A percentile compares a stretch with the other conserved stretches of the same genome.
Conservation (phyloP, 768 basidiomycete genomes). For the Chiua virens region DNA sequence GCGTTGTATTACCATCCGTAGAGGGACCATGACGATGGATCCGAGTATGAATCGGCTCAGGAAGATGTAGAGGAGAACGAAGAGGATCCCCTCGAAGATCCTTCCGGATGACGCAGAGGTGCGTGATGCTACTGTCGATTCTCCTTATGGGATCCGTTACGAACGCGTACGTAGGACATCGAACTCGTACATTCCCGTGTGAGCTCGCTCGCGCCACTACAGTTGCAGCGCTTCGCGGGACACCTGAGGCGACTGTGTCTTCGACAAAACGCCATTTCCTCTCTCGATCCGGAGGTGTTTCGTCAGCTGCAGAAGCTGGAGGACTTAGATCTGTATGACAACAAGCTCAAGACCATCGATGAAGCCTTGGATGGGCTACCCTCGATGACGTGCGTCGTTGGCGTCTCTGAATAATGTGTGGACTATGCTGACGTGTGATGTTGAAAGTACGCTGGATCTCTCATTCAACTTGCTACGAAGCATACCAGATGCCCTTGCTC, state of each 20-base stretch:
- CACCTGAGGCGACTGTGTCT: slow-evolving; percentile 77
- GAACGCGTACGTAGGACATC: slow-evolving; percentile 58
- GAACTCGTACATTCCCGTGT: slow-evolving; percentile 83
- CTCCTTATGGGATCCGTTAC: background rate
- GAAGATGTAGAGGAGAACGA: slow-evolving; percentile 49
- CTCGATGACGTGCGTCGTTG: slow-evolving; percentile 52
- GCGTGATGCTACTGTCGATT: slow-evolving; percentile 22
- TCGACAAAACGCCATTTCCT: slow-evolving; percentile 79
- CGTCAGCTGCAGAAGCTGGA: slow-evolving; percentile 64
- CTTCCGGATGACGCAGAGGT: slow-evolving; percentile 88
- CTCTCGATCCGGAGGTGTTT: slow-evolving; percentile 73
- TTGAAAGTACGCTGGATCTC: slow-evolving; percentile 74
- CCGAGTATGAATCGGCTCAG: slow-evolving; percentile 39
- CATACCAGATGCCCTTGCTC: slow-evolving; percentile 61
- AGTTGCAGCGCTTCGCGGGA: slow-evolving; percentile 67
- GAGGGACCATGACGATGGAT: slow-evolving; percentile 28
- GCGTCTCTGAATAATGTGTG: background rate
- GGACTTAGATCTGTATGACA: slow-evolving; percentile 95
- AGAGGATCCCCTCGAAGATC: slow-evolving; percentile 69
- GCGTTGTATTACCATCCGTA: slow-evolving; percentile 48
- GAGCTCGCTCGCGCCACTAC: slow-evolving; percentile 63
- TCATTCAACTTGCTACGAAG: slow-evolving; percentile 89
- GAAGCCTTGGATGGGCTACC: slow-evolving; percentile 59
- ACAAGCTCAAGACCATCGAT: slow-evolving; percentile 78
- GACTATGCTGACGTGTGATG: background rate